phyloP scores from a whole-genome alignment of 2,329 filamentous ascomycete genomes.

The Colletotrichum tanaceti region DNA sequence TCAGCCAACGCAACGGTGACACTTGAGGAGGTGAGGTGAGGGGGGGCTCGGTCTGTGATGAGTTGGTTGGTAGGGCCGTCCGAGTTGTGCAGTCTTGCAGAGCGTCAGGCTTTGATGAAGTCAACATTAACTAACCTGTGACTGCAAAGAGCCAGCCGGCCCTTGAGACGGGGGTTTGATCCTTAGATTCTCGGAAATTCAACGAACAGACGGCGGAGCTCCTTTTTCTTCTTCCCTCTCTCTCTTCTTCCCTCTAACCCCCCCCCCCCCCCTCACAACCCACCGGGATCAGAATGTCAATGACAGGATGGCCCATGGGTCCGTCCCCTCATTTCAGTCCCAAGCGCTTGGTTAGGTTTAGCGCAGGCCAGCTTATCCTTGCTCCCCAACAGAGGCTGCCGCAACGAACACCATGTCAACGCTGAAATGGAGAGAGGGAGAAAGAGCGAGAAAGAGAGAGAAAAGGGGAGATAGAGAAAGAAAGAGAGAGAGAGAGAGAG shows the following conservation, averaged over 20 bases:
- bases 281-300: background rate
- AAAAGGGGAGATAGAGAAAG: too few relatives aligned
- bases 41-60: background rate
- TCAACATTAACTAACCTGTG: conserved; percentile 21
- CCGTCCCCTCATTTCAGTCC: background rate
- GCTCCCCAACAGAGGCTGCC: conserved; percentile 4
- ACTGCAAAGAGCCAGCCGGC: background rate
- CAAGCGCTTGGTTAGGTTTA: background rate
- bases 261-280: too few relatives aligned
- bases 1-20: conserved; percentile 3
- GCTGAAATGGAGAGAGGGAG: background rate
- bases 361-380: background rate
- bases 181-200: too few relatives aligned
- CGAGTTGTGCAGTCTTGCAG: background rate
- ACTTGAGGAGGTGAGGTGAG: background rate
- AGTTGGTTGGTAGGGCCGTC: too few relatives aligned
- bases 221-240: too few relatives aligned
- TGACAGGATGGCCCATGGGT: conserved; percentile 3
- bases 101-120: background rate
- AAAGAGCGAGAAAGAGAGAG: too few relatives aligned
- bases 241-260: too few relatives aligned
- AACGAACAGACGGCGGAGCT: too few relatives aligned
- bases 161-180: background rate
- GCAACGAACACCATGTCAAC: background rate
- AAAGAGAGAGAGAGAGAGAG: too few relatives aligned